Base-by-base conservation (phyloP, 2,329 filamentous ascomycete species). In the Zymoseptoria pseudotritici region DNA sequence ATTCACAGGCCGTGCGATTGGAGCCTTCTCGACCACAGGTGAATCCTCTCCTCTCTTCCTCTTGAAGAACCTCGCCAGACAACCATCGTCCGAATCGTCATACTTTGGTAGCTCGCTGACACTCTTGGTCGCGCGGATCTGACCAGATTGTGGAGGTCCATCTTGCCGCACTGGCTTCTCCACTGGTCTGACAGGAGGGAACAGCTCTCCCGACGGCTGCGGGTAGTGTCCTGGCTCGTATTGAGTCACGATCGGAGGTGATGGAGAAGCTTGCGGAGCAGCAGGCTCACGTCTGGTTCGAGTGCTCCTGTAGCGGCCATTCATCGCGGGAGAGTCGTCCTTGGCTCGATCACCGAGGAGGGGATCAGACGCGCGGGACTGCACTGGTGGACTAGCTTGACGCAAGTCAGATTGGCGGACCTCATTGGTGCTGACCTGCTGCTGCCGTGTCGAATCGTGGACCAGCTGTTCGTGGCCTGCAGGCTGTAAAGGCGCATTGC, bases 41-140 rank as follows among this genome's bases (percentile, higher is more conserved):
- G 54, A 36, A 20, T 57, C 46, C 29, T 70, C 67, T 9, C 56
- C 61, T 55, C 66, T 69, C 61, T 69, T 73, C 54, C 70, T 67
- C 55, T 70, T 72, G 67, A 74, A 74, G 26, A 74, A 57, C 4
- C 70, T 71, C 46, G 59, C 63, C 54, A 74, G 72, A 59, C 71
- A 72, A 8, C 71, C 70, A 13, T 58, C 60, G 4, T 61, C 55
- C 11, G 62, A 61, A 4, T 69, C 64, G 42, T 67, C 64, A 21
- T 68, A 65, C 10, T 51, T 55, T 7, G 66, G 63, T 50, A 70
- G 54, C n/a, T 65, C 57, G 42, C 36, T 63, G 36, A 63, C 63
- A 53, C 69, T 72, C 56, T 65, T 70, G 17, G 70, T 73, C 8
- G 71, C 72, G 17, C 64, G 58, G 54, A 73, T 73, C 50, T 72